These are phyloP conservation scores for Fusarium mexicanum DNA, from an alignment of 2,329 filamentous ascomycete genomes.

Conservation along the genomic window DNA sequence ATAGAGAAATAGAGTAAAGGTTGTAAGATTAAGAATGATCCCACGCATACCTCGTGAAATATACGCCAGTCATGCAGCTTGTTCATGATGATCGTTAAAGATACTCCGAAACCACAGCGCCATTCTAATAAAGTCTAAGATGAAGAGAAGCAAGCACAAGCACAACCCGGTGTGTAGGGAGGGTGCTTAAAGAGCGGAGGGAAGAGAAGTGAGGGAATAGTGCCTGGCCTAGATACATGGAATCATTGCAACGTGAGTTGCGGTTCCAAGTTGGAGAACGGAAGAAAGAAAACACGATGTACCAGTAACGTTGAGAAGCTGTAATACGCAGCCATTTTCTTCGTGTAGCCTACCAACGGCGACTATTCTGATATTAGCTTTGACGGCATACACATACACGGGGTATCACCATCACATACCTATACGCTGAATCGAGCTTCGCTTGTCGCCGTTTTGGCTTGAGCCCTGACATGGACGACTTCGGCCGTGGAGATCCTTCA, in stretches of 20 bases:
- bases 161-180: conserved; percentile 1
- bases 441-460: conserved; percentile 47
- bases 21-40: conserved; percentile 42
- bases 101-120: conserved; percentile 38
- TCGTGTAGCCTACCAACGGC: conserved; percentile 47
- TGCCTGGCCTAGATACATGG: conserved; percentile 37
- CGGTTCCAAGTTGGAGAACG: conserved; percentile 7
- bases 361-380: conserved; percentile 41
- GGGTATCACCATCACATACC: conserved; percentile 38
- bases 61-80: conserved; percentile 46
- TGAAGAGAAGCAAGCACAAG: conserved; percentile 12
- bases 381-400: no score
- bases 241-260: conserved; percentile 15
- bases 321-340: background rate
- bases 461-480: conserved; percentile 31
- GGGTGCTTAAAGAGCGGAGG: background rate
- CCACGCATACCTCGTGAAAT: conserved; percentile 49
- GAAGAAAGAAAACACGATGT: conserved; percentile 24
- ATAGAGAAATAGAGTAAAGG: conserved; percentile 13
- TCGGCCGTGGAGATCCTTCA: conserved; percentile 36
- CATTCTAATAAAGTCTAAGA: conserved; percentile 33
- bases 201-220: conserved; percentile 12
- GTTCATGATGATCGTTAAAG: conserved; percentile 43
- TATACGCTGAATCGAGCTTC: conserved; percentile 52
- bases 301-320: conserved; percentile 16